Evolutionary conservation across 495 filamentous ascomycete genomes (phyloP).

Genomic region (Trichoderma parareesei): DNA sequence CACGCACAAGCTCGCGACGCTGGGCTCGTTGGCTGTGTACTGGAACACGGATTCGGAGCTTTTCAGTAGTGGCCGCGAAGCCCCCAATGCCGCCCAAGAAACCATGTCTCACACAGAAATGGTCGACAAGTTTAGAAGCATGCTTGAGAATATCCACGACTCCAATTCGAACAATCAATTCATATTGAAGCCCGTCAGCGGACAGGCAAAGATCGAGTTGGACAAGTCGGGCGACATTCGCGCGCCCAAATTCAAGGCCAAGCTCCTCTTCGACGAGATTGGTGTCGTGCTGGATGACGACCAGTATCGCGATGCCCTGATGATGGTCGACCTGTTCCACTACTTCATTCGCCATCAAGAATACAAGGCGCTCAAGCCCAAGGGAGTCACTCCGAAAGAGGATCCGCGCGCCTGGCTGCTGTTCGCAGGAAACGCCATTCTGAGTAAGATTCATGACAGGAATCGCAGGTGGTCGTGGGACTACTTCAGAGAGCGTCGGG

Average conservation of each 20-base stretch:
- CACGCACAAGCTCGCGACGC: slow-evolving; percentile 84
- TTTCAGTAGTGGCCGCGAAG: slow-evolving; percentile 67
- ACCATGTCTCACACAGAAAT: slow-evolving; percentile 56
- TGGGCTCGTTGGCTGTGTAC: slow-evolving; percentile 84
- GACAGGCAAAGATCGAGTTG: slow-evolving; percentile 83
- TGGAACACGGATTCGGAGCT: slow-evolving; percentile 93
- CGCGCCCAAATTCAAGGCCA: slow-evolving; percentile 81
- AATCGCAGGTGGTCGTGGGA: slow-evolving; percentile 90
- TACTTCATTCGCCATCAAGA: slow-evolving; percentile 97
- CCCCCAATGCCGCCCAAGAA: slow-evolving; percentile 42
- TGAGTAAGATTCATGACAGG: slow-evolving; percentile 87
- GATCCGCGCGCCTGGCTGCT: slow-evolving; percentile 85
- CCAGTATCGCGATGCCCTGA: slow-evolving; percentile 91
- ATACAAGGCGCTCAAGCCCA: slow-evolving; percentile 88
- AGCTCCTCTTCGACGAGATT: slow-evolving; percentile 87
- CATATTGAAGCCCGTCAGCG: slow-evolving; percentile 90
- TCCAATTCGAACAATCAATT: slow-evolving; percentile 64
- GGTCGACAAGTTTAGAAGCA: slow-evolving; percentile 61
- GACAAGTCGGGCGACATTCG: slow-evolving; percentile 81
- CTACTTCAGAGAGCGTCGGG: slow-evolving; percentile 84
- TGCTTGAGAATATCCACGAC: slow-evolving; percentile 63
- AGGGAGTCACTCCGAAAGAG: slow-evolving; percentile 71
- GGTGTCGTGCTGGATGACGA: slow-evolving; percentile 92
- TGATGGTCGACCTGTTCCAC: slow-evolving; percentile 97
- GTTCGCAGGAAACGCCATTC: slow-evolving; percentile 81